A percentile compares a stretch with the other conserved stretches of the same genome.
Conservation (phyloP, 2,329 filamentous ascomycete genomes). For the Ophiostoma himal-ulmi region DNA sequence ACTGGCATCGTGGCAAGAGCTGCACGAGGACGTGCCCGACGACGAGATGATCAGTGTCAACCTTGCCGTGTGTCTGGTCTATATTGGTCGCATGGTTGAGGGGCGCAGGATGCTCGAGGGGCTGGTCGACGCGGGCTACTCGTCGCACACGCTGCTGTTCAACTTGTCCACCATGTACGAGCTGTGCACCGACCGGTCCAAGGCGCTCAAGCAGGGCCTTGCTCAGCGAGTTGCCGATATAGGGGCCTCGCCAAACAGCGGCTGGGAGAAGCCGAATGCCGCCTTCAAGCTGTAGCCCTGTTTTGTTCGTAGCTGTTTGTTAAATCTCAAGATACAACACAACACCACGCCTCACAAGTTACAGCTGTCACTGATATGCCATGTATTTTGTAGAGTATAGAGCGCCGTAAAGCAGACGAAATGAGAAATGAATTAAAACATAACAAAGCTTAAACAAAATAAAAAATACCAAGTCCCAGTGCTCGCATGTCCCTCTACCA, state of each 20-base stretch:
- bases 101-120: conserved; percentile 62
- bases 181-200: conserved; percentile 72
- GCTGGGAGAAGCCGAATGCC: conserved; percentile 64
- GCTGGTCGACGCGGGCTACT: conserved; percentile 55
- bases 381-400: conserved; percentile 5
- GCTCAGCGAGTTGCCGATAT: conserved; percentile 62
- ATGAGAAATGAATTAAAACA: neutral
- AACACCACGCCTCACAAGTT: neutral
- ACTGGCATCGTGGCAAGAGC: conserved; percentile 53
- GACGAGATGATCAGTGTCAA: conserved; percentile 76
- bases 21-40: conserved; percentile 37
- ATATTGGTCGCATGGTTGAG: conserved; percentile 69
- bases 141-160: conserved; percentile 77
- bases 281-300: conserved; percentile 65
- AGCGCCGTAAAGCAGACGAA: neutral
- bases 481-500: neutral
- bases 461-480: conserved; percentile 8
- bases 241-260: conserved; percentile 46
- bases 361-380: neutral
- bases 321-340: neutral
- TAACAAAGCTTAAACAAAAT: conserved; percentile 12
- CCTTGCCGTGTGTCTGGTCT: conserved; percentile 75
- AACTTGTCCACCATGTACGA: conserved; percentile 91
- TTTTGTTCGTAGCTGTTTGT: neutral
- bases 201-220: conserved; percentile 62